Percentiles rank a stretch among this genome's conserved stretches.
phyloP scores from a whole-genome alignment of 2,329 filamentous ascomycete species.

The Diaporthe nobilis region DNA sequence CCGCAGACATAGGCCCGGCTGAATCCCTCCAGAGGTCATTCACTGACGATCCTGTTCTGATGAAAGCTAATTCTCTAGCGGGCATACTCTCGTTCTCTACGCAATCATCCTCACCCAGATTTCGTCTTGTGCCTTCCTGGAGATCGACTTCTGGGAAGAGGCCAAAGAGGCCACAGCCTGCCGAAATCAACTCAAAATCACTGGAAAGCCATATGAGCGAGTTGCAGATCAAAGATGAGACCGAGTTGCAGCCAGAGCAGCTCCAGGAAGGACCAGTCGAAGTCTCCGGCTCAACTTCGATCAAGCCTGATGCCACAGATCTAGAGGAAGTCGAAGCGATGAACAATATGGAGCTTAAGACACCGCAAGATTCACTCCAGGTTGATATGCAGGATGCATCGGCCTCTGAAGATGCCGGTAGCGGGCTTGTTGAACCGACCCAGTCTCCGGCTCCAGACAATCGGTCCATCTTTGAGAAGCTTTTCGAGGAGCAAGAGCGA shows the following conservation, averaged over 20 bases:
- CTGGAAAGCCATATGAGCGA: constrained; percentile 1
- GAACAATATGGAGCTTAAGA: background rate
- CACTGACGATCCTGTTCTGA: constrained; percentile 20
- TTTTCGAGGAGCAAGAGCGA: constrained; percentile 31
- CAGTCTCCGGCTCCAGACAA: constrained; percentile 4
- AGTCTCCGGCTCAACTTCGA: background rate
- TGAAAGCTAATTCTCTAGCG: constrained; percentile 9
- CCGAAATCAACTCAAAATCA: background rate
- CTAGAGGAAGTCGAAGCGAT: background rate
- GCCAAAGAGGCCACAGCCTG: background rate
- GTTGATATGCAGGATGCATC: background rate
- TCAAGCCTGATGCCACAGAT: background rate
- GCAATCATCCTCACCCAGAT: background rate
- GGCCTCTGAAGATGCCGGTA: background rate
- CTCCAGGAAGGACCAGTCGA: background rate
- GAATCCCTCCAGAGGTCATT: background rate
- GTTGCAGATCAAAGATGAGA: background rate
- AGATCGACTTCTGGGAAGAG: background rate
- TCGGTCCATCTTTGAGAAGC: constrained; percentile 33
- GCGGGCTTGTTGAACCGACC: background rate
- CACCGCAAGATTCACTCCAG: background rate
- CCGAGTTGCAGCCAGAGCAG: background rate
- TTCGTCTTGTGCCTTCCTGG: background rate
- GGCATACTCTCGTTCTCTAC: background rate
- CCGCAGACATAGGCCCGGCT: constrained; percentile 17